phyloP scores from a whole-genome alignment of 345 rosid species.

The Lepidium aucheri region DNA sequence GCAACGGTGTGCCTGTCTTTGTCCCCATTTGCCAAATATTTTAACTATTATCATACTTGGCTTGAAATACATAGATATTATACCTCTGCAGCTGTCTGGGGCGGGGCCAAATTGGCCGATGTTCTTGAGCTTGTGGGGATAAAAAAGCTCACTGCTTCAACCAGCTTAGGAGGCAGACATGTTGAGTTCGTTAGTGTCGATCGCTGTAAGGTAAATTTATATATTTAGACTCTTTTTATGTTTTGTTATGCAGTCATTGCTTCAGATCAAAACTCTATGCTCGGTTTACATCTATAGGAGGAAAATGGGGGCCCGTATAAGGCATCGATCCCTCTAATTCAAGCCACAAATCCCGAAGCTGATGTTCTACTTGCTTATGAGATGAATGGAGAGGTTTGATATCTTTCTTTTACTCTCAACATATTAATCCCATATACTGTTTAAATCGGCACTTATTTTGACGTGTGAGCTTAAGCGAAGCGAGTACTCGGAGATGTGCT shows the following conservation, averaged over 20 bases:
- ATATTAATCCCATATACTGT: background rate
- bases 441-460: background rate
- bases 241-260: background rate
- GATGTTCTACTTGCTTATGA: conserved; percentile 96
- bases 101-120: conserved; percentile 78
- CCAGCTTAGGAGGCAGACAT: conserved; percentile 68
- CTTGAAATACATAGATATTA: background rate
- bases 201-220: conserved; percentile 68
- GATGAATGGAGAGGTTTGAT: conserved; percentile 87
- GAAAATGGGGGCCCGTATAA: conserved; percentile 99
- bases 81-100: conserved; percentile 62
- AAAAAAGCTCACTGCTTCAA: conserved; percentile 42
- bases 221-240: background rate
- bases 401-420: background rate
- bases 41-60: background rate
- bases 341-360: conserved; percentile 82
- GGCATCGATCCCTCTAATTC: conserved; percentile 86
- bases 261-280: background rate
- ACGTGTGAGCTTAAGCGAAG: background rate
- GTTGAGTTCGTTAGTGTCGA: conserved; percentile 96
- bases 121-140: conserved; percentile 82
- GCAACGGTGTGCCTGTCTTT: conserved; percentile 57
- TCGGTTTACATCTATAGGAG: conserved; percentile 42
- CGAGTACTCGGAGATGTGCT: background rate
- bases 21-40: background rate